phyloP scores from a whole-genome alignment of 129 eudicot genomes.

The Flaveria ramosissima region DNA sequence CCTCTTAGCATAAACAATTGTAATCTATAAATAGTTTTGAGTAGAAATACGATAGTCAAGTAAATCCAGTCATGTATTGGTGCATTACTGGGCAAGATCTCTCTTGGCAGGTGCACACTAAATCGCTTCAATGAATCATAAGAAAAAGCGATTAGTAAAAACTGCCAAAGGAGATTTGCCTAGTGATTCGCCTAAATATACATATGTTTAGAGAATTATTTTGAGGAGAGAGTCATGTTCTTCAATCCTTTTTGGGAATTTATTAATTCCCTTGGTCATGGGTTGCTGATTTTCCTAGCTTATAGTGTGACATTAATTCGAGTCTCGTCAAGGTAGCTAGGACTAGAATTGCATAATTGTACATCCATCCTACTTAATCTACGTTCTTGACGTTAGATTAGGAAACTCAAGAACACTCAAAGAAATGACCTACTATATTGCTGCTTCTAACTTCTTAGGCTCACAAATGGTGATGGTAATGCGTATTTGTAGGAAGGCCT shows the following conservation, averaged over 20 bases:
- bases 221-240: background rate
- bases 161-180: constrained; percentile 18
- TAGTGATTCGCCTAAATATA: constrained; percentile 2
- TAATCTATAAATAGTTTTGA: background rate
- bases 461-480: too few relatives aligned
- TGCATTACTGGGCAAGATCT: constrained; percentile 12
- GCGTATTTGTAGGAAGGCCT: too few relatives aligned
- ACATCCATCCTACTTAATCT: too few relatives aligned
- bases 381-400: too few relatives aligned
- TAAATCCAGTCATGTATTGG: background rate
- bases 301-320: background rate
- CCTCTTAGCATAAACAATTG: background rate
- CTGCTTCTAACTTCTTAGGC: too few relatives aligned
- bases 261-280: background rate
- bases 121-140: background rate
- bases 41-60: background rate
- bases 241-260: background rate
- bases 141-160: background rate
- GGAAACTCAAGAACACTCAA: too few relatives aligned
- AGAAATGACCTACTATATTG: too few relatives aligned
- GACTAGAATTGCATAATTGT: too few relatives aligned
- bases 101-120: background rate
- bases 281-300: background rate
- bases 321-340: too few relatives aligned
- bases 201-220: background rate